Conservation (phyloP, 345 rosid species). For the Aethionema arabicum region DNA sequence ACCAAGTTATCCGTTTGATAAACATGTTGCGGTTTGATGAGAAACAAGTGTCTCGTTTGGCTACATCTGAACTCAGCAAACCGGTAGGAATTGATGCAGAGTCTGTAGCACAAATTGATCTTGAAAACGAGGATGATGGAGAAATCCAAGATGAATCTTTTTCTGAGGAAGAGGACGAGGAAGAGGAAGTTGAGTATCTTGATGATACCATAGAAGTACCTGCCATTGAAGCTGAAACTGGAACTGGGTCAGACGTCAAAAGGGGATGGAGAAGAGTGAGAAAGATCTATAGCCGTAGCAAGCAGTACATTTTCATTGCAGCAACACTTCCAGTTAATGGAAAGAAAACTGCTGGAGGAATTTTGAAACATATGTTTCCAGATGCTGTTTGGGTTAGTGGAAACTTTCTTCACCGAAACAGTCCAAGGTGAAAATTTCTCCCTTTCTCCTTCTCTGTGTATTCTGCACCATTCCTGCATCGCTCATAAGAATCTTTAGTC, state of each 20-base stretch:
- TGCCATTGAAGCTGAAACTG: slow-evolving; percentile 30
- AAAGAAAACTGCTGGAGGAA: slow-evolving; percentile 87
- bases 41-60: slow-evolving; percentile 58
- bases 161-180: slow-evolving; percentile 29
- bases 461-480: neutral
- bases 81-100: slow-evolving; percentile 35
- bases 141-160: slow-evolving; percentile 37
- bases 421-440: slow-evolving; percentile 66
- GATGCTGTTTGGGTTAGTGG: slow-evolving; percentile 90
- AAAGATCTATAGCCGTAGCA: slow-evolving; percentile 70
- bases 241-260: slow-evolving; percentile 37
- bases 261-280: slow-evolving; percentile 84
- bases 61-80: slow-evolving; percentile 36
- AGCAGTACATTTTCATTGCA: slow-evolving; percentile 93
- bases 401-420: slow-evolving; percentile 87
- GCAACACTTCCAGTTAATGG: slow-evolving; percentile 97
- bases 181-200: slow-evolving; percentile 47
- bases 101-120: slow-evolving; percentile 30
- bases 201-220: slow-evolving; percentile 39
- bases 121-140: slow-evolving; percentile 34
- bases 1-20: slow-evolving; percentile 77
- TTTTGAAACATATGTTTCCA: slow-evolving; percentile 85
- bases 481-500: neutral
- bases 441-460: slow-evolving; percentile 13
- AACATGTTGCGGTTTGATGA: slow-evolving; percentile 84